Percentiles rank a stretch among this genome's conserved stretches.
Conservation (phyloP, 495 filamentous ascomycete species). For the Penicillium macrosclerotiorum region DNA sequence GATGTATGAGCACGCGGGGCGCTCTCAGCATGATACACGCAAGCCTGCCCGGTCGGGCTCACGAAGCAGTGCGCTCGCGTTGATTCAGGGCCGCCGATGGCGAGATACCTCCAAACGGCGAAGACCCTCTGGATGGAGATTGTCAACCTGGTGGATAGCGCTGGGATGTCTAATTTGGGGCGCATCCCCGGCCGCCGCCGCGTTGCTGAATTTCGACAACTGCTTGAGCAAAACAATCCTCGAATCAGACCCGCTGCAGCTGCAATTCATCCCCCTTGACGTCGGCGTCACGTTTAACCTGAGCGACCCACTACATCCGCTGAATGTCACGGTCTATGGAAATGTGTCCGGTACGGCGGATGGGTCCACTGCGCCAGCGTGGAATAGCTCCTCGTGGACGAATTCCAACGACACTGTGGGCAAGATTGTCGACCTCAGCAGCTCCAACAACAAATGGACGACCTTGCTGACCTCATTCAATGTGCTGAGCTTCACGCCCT, state of each 20-base stretch:
- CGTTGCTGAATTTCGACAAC: constrained; percentile 75
- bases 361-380: constrained; percentile 47
- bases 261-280: constrained; percentile 80
- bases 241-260: constrained; percentile 45
- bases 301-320: constrained; percentile 55
- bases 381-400: constrained; percentile 48
- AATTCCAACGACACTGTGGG: constrained; percentile 62
- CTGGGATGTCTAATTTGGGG: constrained; percentile 23
- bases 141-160: constrained; percentile 15
- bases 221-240: constrained; percentile 66
- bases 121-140: constrained; percentile 4
- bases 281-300: constrained; percentile 73
- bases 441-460: constrained; percentile 55
- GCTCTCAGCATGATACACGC: constrained; percentile 4
- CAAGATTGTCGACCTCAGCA: constrained; percentile 67
- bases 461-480: constrained; percentile 68
- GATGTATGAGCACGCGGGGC: constrained; percentile 35
- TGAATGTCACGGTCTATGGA: constrained; percentile 82
- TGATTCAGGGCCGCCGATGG: constrained; percentile 21
- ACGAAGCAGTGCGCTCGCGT: constrained; percentile 8
- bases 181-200: constrained; percentile 43
- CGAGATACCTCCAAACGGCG: constrained; percentile 22
- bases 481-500: constrained; percentile 73
- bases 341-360: constrained; percentile 73
- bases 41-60: constrained; percentile 7